Conservation (phyloP, 371 early-diverging fungal genomes). For the Actinomortierella wolfii region DNA sequence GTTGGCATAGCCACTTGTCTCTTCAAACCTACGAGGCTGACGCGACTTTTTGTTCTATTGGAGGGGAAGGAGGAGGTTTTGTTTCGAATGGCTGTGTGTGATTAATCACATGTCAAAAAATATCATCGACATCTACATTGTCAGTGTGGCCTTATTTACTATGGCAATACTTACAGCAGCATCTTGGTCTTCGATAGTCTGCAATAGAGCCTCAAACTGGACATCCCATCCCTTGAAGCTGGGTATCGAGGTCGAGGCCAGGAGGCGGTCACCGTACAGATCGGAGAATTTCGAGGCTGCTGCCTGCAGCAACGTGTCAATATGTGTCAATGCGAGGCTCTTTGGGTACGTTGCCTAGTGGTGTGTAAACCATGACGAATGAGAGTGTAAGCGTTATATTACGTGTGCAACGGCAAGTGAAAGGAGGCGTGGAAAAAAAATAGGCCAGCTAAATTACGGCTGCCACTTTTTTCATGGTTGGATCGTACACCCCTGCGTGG, state of each 20-base stretch:
- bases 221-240: slow-evolving; percentile 40
- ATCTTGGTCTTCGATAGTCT: slow-evolving; percentile 43
- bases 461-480: no score
- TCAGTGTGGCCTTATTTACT: no score
- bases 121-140: no score
- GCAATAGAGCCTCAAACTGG: slow-evolving; percentile 41
- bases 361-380: neutral
- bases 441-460: no score
- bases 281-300: slow-evolving; percentile 40
- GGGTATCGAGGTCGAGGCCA: slow-evolving; percentile 15
- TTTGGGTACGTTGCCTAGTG: slow-evolving; percentile 87
- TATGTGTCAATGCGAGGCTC: slow-evolving; percentile 82
- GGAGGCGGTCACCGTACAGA: slow-evolving; percentile 27
- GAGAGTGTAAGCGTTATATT: neutral
- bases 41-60: slow-evolving; percentile 47
- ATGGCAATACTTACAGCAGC: slow-evolving; percentile 27
- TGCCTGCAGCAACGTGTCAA: slow-evolving; percentile 82
- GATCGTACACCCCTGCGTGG: no score
- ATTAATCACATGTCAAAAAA: neutral
- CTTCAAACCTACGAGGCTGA: slow-evolving; percentile 82
- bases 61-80: neutral
- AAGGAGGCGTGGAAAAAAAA: neutral
- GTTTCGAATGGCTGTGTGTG: neutral
- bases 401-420: neutral
- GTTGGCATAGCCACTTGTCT: slow-evolving; percentile 80